These are phyloP conservation scores for Phytopythium oedochilum DNA, from an alignment of 352 stramenopile genomes.

Conservation along the genomic window DNA sequence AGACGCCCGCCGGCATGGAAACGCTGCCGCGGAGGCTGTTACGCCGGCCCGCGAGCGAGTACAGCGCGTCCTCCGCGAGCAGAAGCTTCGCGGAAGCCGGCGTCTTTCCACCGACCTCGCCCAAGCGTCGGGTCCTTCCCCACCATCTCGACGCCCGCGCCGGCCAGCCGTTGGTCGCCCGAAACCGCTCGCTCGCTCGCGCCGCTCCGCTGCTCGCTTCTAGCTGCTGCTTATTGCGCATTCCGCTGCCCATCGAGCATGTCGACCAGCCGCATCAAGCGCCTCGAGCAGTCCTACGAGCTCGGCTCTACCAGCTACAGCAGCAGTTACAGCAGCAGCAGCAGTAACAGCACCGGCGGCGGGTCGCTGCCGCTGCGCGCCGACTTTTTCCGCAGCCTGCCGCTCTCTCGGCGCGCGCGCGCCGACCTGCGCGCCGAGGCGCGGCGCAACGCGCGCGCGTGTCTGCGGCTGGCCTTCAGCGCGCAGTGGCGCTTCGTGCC, in stretches of 20 bases:
- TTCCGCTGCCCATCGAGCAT: background rate
- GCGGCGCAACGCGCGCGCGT: slow-evolving; percentile 47
- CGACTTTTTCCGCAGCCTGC: slow-evolving; percentile 69
- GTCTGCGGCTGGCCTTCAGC: slow-evolving; percentile 70
- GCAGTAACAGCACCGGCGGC: slow-evolving; percentile 9
- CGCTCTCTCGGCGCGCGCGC: slow-evolving; percentile 51
- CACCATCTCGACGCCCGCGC: no score
- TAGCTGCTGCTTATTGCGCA: background rate
- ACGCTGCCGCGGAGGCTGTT: background rate
- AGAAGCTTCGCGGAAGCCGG: slow-evolving; percentile 2
- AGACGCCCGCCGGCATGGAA: no score
- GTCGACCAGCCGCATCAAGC: background rate
- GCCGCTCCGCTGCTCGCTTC: background rate
- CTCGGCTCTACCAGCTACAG: no score
- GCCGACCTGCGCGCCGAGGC: slow-evolving; percentile 46
- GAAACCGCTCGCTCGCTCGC: background rate
- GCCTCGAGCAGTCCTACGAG: no score
- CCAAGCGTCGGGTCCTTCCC: background rate
- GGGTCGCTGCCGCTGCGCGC: slow-evolving; percentile 52
- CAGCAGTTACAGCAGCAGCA: background rate
- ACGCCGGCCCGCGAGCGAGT: background rate
- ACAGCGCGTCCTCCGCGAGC: background rate
- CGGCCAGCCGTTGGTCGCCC: background rate
- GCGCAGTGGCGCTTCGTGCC: slow-evolving; percentile 79
- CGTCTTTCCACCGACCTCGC: background rate